These are phyloP conservation scores for Pseudogymnoascus sp. DNA, from an alignment of 2,329 filamentous ascomycete species.

Conservation along the genomic window DNA sequence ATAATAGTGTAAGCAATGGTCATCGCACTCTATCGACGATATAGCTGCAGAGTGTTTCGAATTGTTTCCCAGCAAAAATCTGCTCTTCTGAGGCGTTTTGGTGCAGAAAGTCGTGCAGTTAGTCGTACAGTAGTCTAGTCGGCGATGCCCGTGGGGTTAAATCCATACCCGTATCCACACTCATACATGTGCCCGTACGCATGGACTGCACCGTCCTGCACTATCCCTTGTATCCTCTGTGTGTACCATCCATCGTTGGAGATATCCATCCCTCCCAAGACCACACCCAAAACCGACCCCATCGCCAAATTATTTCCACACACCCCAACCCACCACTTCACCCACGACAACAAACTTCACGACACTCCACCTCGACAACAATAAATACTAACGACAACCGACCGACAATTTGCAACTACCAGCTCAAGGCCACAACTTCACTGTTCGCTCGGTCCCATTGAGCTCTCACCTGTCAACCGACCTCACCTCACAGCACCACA, in stretches of 20 bases:
- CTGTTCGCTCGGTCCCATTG: constrained; percentile 4
- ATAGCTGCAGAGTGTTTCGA: not conserved
- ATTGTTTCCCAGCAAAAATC: not conserved
- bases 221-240: no score
- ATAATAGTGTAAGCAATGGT: not conserved
- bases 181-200: not conserved
- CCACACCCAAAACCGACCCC: not conserved
- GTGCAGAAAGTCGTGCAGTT: not conserved
- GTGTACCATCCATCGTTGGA: not conserved
- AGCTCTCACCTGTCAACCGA: not conserved
- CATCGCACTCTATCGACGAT: not conserved
- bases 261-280: not conserved
- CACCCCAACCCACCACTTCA: not conserved
- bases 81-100: not conserved
- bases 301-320: not conserved
- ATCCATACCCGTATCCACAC: not conserved
- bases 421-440: constrained; percentile 4
- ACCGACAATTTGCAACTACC: not conserved
- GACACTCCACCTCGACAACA: not conserved
- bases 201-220: not conserved
- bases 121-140: not conserved
- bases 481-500: not conserved
- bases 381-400: not conserved
- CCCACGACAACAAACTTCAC: not conserved
- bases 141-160: not conserved